Conservation (phyloP, 345 rosid species). For the Pelargonium nanum region DNA sequence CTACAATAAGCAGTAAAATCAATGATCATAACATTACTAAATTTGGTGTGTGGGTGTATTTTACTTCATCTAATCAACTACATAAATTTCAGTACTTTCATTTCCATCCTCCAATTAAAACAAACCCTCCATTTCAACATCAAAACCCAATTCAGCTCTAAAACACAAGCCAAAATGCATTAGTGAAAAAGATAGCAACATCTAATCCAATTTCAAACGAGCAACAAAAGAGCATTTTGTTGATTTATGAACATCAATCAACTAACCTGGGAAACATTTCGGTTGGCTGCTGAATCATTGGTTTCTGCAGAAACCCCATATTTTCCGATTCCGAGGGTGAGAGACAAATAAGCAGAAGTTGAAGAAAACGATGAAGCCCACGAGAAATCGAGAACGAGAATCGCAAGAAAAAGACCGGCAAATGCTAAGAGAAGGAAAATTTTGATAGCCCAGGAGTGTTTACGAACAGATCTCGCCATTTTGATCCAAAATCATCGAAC, state of each 20-base stretch:
- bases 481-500: conserved; percentile 8
- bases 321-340: conserved; percentile 25
- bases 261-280: no score
- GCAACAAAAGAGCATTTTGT: no score
- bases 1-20: conserved; percentile 16
- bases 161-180: no score
- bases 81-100: no score
- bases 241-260: no score
- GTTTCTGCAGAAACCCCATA: conserved; percentile 17
- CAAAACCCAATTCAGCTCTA: no score
- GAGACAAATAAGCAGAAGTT: conserved; percentile 18
- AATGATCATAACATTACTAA: background rate
- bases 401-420: conserved; percentile 27
- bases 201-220: no score
- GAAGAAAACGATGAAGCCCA: conserved; percentile 35
- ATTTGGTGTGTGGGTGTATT: background rate
- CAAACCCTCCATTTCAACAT: no score
- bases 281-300: no score
- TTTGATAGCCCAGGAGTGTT: conserved; percentile 20
- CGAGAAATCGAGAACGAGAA: conserved; percentile 27
- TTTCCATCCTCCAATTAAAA: no score
- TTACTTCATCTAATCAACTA: background rate
- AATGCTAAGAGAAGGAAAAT: conserved; percentile 22
- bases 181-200: no score
- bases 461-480: conserved; percentile 31